Evolutionary conservation across 805 yeast species (phyloP).

Genomic region (Wickerhamomyces xylosicus): DNA sequence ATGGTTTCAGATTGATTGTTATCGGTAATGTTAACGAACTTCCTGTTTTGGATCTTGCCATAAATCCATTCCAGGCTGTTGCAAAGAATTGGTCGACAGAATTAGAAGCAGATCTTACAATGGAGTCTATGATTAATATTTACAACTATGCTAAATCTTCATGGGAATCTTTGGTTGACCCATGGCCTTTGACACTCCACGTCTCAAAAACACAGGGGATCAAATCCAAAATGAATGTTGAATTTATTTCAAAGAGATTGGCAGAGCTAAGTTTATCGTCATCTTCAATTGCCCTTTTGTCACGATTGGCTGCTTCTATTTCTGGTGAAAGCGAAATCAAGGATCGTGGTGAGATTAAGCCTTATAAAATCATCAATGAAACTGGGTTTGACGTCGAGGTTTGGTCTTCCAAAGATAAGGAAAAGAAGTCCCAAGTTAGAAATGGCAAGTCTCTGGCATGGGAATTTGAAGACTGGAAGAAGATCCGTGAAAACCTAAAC

Average conservation of each 20-base stretch:
- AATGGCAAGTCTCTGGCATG: conserved; percentile 54
- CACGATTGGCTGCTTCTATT: conserved; percentile 54
- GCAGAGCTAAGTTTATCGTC: conserved; percentile 80
- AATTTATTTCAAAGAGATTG: conserved; percentile 61
- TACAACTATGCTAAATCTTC: conserved; percentile 83
- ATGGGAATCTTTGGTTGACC: conserved; percentile 93
- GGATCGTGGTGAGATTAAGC: conserved; percentile 71
- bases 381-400: conserved; percentile 77
- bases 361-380: conserved; percentile 71
- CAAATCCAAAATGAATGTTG: conserved; percentile 42
- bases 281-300: conserved; percentile 64
- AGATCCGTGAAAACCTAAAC: conserved; percentile 68
- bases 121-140: conserved; percentile 61
- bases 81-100: conserved; percentile 86
- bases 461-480: conserved; percentile 94
- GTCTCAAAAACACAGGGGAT: conserved; percentile 40
- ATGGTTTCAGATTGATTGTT: conserved; percentile 71
- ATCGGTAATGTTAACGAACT: conserved; percentile 89
- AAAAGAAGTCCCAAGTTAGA: conserved; percentile 24
- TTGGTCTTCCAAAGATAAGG: conserved; percentile 37
- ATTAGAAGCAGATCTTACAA: conserved; percentile 52
- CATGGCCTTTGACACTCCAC: conserved; percentile 73
- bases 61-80: conserved; percentile 55
- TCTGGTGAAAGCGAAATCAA: conserved; percentile 43
- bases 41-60: conserved; percentile 72